Evolutionary conservation across 306 rosid genomes (phyloP).

Genomic region (Leucaena leucocephala): DNA sequence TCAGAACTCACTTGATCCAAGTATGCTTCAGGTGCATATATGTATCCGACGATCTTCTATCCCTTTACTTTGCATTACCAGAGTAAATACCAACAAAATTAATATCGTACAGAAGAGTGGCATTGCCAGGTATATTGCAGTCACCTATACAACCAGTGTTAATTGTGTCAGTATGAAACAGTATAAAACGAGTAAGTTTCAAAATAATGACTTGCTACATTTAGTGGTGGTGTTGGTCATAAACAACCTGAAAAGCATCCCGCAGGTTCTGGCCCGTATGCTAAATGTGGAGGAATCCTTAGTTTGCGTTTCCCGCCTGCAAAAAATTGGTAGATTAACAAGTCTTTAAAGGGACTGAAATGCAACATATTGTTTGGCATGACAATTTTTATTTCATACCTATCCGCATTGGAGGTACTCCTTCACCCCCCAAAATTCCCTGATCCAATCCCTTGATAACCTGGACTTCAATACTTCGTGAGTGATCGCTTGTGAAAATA

Average conservation of each 20-base stretch:
- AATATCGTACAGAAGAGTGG: constrained; percentile 87
- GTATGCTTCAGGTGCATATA: constrained; percentile 28
- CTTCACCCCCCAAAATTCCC: constrained; percentile 92
- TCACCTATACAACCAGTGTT: constrained; percentile 65
- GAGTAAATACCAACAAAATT: constrained; percentile 73
- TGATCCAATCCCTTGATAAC: constrained; percentile 89
- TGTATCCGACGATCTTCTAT: constrained; percentile 30
- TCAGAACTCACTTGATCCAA: constrained; percentile 48
- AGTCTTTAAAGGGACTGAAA: constrained; percentile 9
- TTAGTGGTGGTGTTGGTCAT: constrained; percentile 11
- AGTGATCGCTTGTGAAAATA: constrained; percentile 29
- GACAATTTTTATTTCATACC: constrained; percentile 52
- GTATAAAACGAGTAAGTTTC: constrained; percentile 29
- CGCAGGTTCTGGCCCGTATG: constrained; percentile 98
- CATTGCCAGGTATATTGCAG: constrained; percentile 91
- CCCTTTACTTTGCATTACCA: constrained; percentile 69
- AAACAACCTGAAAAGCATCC: constrained; percentile 90
- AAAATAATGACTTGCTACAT: constrained; percentile 6
- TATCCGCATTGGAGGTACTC: constrained; percentile 94
- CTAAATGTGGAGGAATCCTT: constrained; percentile 80
- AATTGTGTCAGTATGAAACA: constrained; percentile 35
- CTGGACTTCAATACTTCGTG: constrained; percentile 38
- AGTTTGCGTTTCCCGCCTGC: constrained; percentile 91
- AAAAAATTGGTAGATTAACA: constrained; percentile 25
- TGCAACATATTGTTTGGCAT: constrained; percentile 4